A percentile compares a stretch with the other conserved stretches of the same genome.
These are phyloP conservation scores for Biancaea sappan DNA, from an alignment of 306 rosid species.

Conservation along the genomic window DNA sequence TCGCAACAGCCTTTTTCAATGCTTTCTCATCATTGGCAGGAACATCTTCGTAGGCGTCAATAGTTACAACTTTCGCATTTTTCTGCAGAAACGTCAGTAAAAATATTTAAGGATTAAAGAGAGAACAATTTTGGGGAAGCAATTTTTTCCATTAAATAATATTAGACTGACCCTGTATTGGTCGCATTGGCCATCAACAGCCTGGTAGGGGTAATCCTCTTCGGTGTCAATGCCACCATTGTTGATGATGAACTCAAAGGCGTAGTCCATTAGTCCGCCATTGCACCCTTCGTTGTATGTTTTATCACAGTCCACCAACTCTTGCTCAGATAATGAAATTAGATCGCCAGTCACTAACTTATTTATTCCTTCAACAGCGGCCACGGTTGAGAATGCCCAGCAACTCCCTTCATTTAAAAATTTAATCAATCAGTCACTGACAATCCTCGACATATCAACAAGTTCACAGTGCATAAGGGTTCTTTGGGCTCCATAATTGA, in stretches of 20 bases:
- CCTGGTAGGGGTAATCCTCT: constrained; percentile 84
- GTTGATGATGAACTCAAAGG: constrained; percentile 75
- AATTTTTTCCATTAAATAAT: neutral
- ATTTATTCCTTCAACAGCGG: constrained; percentile 82
- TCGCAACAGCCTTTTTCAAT: constrained; percentile 71
- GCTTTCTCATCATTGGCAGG: constrained; percentile 63
- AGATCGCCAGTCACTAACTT: constrained; percentile 80
- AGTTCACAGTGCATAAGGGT: neutral
- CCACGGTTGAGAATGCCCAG: constrained; percentile 93
- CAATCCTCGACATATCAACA: neutral
- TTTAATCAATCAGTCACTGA: neutral
- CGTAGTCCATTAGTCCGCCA: constrained; percentile 97
- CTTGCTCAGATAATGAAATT: constrained; percentile 89
- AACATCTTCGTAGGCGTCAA: constrained; percentile 80
- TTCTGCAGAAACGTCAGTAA: constrained; percentile 49
- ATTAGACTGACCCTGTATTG: constrained; percentile 52
- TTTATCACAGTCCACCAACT: constrained; percentile 88
- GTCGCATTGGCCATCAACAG: constrained; percentile 68
- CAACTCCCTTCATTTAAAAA: constrained; percentile 83
- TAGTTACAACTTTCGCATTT: constrained; percentile 84
- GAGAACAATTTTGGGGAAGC: neutral
- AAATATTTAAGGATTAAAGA: neutral
- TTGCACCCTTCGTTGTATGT: constrained; percentile 83
- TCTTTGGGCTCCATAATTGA: neutral
- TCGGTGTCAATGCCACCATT: constrained; percentile 94